Percentiles rank a stretch among this genome's conserved stretches.
phyloP scores from a whole-genome alignment of 768 basidiomycete species.

The Hericium alpestre region DNA sequence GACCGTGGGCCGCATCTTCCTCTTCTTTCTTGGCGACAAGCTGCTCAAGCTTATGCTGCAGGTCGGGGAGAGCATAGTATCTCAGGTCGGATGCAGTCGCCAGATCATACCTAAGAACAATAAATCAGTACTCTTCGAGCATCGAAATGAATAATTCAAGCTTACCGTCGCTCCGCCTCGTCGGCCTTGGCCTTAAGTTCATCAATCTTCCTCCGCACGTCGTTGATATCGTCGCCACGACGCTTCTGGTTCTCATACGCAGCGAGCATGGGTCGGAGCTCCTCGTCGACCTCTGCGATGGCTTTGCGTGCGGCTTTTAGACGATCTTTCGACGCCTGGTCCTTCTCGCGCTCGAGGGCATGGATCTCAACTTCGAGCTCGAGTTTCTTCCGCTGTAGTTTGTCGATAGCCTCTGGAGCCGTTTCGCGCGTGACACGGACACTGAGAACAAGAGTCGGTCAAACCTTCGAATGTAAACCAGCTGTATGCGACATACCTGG shows the following conservation, averaged over 20 bases:
- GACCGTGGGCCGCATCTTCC: constrained; percentile 50
- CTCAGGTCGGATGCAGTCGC: constrained; percentile 77
- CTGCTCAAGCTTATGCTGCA: constrained; percentile 59
- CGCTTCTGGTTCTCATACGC: constrained; percentile 83
- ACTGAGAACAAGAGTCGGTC: constrained; percentile 25
- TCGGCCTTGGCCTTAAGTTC: constrained; percentile 86
- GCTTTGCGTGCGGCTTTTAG: constrained; percentile 63
- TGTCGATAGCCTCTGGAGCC: constrained; percentile 87
- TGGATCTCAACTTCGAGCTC: constrained; percentile 93
- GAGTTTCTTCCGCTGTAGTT: constrained; percentile 76
- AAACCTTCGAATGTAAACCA: background rate
- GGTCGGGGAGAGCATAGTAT: constrained; percentile 87
- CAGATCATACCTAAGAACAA: constrained; percentile 33
- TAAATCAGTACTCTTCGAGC: constrained; percentile 7
- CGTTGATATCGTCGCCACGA: constrained; percentile 70
- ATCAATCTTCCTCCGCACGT: constrained; percentile 73
- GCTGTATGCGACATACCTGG: constrained; percentile 41
- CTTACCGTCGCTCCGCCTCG: constrained; percentile 77
- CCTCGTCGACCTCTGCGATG: constrained; percentile 75
- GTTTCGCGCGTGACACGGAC: constrained; percentile 91
- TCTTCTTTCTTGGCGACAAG: constrained; percentile 64
- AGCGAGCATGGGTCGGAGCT: constrained; percentile 71
- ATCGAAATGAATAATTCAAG: background rate
- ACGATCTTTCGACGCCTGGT: constrained; percentile 77
- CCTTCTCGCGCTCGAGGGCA: constrained; percentile 88